Evolutionary conservation across 2,329 filamentous ascomycete species (phyloP).

Genomic region (Curvularia sp.): DNA sequence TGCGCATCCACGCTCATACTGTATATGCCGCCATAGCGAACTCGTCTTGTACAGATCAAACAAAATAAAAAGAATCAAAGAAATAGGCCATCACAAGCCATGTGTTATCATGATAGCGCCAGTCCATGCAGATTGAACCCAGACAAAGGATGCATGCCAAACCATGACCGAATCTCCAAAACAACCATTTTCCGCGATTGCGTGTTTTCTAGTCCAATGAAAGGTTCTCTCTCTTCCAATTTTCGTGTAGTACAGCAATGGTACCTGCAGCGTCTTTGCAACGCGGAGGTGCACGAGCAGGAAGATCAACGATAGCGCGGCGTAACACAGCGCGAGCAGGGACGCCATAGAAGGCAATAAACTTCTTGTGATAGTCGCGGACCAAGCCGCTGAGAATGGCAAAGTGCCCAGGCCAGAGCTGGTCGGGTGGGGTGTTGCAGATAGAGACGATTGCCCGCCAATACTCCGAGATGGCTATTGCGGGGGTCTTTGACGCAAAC

Average conservation of each 20-base stretch:
- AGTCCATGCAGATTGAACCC: neutral
- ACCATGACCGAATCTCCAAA: neutral
- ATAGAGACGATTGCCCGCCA: slow-evolving; percentile 81
- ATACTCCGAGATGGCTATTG: slow-evolving; percentile 81
- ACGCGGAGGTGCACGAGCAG: slow-evolving; percentile 50
- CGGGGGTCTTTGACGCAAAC: slow-evolving; percentile 66
- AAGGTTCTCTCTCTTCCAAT: slow-evolving; percentile 41
- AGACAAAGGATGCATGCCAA: neutral
- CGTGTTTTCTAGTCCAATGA: slow-evolving; percentile 18
- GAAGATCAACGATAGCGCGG: slow-evolving; percentile 76
- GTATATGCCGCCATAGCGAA: neutral
- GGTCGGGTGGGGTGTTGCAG: slow-evolving; percentile 71
- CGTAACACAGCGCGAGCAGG: slow-evolving; percentile 75
- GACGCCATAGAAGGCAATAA: slow-evolving; percentile 81
- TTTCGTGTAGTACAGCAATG: slow-evolving; percentile 40
- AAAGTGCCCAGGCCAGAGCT: slow-evolving; percentile 57
- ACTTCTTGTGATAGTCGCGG: slow-evolving; percentile 72
- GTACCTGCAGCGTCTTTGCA: slow-evolving; percentile 38
- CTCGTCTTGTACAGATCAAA: neutral
- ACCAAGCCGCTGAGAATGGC: slow-evolving; percentile 61
- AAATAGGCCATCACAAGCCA: neutral
- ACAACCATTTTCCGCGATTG: neutral
- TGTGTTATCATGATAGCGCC: neutral
- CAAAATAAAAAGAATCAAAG: neutral
- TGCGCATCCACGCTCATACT: neutral